These are phyloP conservation scores for Sphaerulina populicola DNA, from an alignment of 2,329 filamentous ascomycete species.

Conservation along the genomic window DNA sequence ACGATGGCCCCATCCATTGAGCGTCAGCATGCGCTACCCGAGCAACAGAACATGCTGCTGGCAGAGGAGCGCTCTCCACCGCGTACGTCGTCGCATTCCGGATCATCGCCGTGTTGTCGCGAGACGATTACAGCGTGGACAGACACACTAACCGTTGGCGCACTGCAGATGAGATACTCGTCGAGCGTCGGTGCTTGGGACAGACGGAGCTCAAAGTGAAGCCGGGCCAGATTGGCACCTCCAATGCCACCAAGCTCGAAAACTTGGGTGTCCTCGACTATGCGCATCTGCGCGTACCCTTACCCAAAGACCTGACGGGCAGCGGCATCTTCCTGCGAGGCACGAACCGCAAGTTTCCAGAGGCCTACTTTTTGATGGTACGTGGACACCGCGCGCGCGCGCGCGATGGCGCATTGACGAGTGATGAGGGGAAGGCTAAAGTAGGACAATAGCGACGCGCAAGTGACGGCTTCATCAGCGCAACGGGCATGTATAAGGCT, in stretches of 20 bases:
- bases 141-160: constrained; percentile 13
- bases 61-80: constrained; percentile 52
- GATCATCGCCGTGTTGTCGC: background rate
- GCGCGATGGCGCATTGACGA: constrained; percentile 7
- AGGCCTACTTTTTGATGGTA: constrained; percentile 89
- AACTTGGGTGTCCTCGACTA: constrained; percentile 86
- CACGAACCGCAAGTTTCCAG: constrained; percentile 54
- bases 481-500: constrained; percentile 88
- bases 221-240: constrained; percentile 61
- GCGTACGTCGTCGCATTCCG: constrained; percentile 45
- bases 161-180: constrained; percentile 48
- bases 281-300: constrained; percentile 82
- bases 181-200: constrained; percentile 77
- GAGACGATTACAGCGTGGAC: constrained; percentile 1
- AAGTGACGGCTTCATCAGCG: constrained; percentile 73
- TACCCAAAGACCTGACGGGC: constrained; percentile 77
- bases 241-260: constrained; percentile 62
- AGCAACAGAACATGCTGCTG: constrained; percentile 58
- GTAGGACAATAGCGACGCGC: constrained; percentile 56
- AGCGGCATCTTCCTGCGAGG: constrained; percentile 88
- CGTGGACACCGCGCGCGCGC: constrained; percentile 3
- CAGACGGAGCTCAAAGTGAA: constrained; percentile 86
- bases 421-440: background rate
- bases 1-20: constrained; percentile 4
- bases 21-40: constrained; percentile 42